phyloP scores from a whole-genome alignment of 2,329 filamentous ascomycete genomes.

The Rhinocladiella mackenziei region DNA sequence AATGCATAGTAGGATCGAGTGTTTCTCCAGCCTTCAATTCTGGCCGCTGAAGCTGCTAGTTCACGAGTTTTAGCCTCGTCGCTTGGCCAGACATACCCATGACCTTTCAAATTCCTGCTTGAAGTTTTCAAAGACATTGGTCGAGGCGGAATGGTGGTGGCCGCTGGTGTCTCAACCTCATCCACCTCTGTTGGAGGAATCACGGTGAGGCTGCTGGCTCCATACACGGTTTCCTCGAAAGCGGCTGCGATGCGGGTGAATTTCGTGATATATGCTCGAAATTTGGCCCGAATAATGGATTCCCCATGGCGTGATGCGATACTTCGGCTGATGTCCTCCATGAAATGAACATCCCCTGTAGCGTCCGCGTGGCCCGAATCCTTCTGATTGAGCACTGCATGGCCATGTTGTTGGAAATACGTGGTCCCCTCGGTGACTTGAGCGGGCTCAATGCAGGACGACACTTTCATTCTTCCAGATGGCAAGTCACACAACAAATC shows the following conservation, averaged over 20 bases:
- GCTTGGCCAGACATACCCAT: conserved; percentile 93
- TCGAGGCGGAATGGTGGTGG: conserved; percentile 6
- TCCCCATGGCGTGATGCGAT: conserved; percentile 85
- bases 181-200: conserved; percentile 68
- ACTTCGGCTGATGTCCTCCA: conserved; percentile 77
- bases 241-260: conserved; percentile 89
- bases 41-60: conserved; percentile 81
- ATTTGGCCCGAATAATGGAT: conserved; percentile 83
- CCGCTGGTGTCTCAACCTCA: conserved; percentile 45
- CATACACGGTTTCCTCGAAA: conserved; percentile 94
- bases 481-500: conserved; percentile 91
- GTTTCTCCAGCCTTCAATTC: conserved; percentile 95
- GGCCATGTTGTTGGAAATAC: conserved; percentile 77
- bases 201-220: conserved; percentile 75
- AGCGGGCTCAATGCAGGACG: conserved; percentile 75
- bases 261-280: conserved; percentile 89
- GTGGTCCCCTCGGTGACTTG: conserved; percentile 76
- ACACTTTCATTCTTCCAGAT: conserved; percentile 90
- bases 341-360: conserved; percentile 84
- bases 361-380: conserved; percentile 51
- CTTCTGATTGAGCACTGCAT: conserved; percentile 42
- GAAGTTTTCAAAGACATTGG: conserved; percentile 25
- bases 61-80: conserved; percentile 76
- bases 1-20: conserved; percentile 94
- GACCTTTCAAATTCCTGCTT: conserved; percentile 57